Conservation (phyloP, 2,329 filamentous ascomycete genomes). For the Echinosphaeria canescens region DNA sequence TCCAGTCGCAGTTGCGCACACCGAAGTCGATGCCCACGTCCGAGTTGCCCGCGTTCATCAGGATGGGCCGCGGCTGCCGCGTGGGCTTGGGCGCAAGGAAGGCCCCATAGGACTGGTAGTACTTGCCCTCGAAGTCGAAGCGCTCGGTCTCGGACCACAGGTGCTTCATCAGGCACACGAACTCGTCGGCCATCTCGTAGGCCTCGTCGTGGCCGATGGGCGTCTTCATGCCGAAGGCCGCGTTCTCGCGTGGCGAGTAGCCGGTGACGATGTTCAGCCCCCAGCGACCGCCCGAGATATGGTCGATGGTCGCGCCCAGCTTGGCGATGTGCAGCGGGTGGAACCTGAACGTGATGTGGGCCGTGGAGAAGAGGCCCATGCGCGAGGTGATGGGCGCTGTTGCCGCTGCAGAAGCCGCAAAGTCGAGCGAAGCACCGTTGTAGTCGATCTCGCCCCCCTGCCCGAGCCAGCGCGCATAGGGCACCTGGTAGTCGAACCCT, state of each 20-base stretch:
- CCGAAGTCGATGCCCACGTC: constrained; percentile 7
- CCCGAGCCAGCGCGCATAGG: too few relatives aligned
- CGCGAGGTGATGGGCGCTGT: too few relatives aligned
- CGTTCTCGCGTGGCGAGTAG: constrained; percentile 6
- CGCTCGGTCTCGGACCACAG: constrained; percentile 8
- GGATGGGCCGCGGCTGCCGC: constrained; percentile 5
- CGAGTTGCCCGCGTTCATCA: constrained; percentile 7
- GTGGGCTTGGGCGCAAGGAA: constrained; percentile 8
- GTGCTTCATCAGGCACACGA: constrained; percentile 7
- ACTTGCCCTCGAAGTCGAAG: constrained; percentile 5
- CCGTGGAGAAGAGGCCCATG: constrained; percentile 7
- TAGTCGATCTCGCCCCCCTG: too few relatives aligned
- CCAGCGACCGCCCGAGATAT: constrained; percentile 8
- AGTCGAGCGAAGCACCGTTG: too few relatives aligned
- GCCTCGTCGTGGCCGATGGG: constrained; percentile 8
- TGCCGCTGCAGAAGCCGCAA: too few relatives aligned
- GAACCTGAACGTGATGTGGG: constrained; percentile 7
- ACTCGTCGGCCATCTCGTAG: constrained; percentile 7
- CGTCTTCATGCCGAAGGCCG: constrained; percentile 8
- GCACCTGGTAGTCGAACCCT: too few relatives aligned
- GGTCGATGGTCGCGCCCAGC: constrained; percentile 7
- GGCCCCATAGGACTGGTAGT: constrained; percentile 6
- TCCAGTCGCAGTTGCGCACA: constrained; percentile 5
- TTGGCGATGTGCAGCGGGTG: constrained; percentile 8
- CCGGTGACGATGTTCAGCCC: constrained; percentile 9